Evolutionary conservation across 2,329 filamentous ascomycete genomes (phyloP).

Genomic region (Monosporascus ibericus): DNA sequence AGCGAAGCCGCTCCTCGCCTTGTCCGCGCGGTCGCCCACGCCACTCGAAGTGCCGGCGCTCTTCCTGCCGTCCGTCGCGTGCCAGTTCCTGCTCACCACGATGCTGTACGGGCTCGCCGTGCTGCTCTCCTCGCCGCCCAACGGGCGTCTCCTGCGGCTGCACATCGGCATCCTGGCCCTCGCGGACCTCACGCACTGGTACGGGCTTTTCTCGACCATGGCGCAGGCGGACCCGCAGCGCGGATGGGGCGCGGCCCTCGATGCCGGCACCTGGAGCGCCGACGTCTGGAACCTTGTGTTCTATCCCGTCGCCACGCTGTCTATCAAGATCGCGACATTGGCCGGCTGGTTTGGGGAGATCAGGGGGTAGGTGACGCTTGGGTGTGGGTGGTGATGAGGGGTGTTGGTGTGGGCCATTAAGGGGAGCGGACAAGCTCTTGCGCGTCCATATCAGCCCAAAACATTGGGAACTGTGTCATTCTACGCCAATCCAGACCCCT

Average conservation of each 20-base stretch:
- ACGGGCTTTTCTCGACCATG: conserved; percentile 13
- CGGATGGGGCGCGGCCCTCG: conserved; percentile 13
- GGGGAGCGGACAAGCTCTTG: no score
- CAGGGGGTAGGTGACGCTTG: conserved; percentile 4
- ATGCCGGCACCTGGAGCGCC: conserved; percentile 8
- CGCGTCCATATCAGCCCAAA: no score
- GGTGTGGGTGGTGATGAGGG: no score
- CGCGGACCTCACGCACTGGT: conserved; percentile 20
- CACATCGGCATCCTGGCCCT: conserved; percentile 15
- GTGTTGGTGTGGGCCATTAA: no score
- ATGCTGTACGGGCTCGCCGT: conserved; percentile 19
- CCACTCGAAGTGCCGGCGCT: conserved; percentile 9
- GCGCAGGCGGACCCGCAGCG: conserved; percentile 10
- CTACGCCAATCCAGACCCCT: no score
- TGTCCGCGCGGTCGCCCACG: conserved; percentile 5
- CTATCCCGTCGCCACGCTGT: conserved; percentile 12
- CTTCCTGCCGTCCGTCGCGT: conserved; percentile 6
- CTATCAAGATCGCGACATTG: conserved; percentile 14
- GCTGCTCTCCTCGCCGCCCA: conserved; percentile 15
- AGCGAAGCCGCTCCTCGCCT: conserved; percentile 6
- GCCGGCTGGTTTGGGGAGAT: conserved; percentile 15
- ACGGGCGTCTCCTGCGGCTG: conserved; percentile 9
- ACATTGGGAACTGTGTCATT: no score
- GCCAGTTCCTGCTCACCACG: conserved; percentile 14
- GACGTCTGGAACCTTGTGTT: conserved; percentile 7